A percentile compares a stretch with the other conserved stretches of the same genome.
These are phyloP conservation scores for Panicum hallii DNA, from an alignment of 202 grass and related monocot species.

Conservation along the genomic window DNA sequence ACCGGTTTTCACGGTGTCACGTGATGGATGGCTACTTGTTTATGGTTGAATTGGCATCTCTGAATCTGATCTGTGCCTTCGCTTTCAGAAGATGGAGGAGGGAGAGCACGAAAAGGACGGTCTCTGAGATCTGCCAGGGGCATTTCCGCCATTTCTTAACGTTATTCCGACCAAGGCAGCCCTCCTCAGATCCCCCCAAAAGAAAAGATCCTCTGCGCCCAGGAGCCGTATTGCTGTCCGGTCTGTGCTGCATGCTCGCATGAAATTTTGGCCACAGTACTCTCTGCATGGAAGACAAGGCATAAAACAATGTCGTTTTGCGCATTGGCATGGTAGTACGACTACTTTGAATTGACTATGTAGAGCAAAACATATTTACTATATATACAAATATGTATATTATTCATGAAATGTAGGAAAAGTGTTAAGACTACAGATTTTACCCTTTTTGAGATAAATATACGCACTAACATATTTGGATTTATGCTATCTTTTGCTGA, in stretches of 20 bases:
- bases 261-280: not conserved
- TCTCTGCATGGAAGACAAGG: not conserved
- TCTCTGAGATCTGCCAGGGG: conserved; percentile 30
- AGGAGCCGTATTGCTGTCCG: not conserved
- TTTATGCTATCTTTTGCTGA: not conserved
- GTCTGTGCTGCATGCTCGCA: not conserved
- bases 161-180: conserved; percentile 8
- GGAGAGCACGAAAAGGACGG: conserved; percentile 29
- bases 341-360: too few species aligned
- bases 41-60: not conserved
- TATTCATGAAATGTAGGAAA: not conserved
- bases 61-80: not conserved
- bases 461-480: not conserved
- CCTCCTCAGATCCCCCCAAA: not conserved
- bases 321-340: not conserved
- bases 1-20: conserved; percentile 11
- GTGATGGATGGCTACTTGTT: not conserved
- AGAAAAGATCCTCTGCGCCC: conserved; percentile 20
- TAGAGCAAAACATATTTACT: not conserved
- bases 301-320: not conserved
- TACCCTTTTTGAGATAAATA: too few species aligned
- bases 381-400: not conserved
- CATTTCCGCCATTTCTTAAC: conserved; percentile 13
- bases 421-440: not conserved
- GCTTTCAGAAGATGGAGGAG: not conserved